phyloP scores from a whole-genome alignment of 1,139 yeast genomes.

The Sugiyamaella grinbergsii region DNA sequence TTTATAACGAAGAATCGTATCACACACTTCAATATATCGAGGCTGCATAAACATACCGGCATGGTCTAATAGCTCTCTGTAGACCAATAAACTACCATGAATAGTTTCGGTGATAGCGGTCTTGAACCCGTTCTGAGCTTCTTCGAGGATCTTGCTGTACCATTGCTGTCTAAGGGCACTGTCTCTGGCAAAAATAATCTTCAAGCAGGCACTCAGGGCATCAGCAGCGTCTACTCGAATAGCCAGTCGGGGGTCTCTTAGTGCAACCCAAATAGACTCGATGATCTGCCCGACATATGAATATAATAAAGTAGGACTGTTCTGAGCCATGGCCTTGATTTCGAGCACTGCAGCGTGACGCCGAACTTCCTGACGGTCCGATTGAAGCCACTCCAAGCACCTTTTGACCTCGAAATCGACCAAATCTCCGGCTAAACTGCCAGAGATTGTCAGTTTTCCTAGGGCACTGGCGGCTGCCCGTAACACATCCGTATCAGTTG shows the following conservation, averaged over 20 bases:
- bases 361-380: constrained; percentile 78
- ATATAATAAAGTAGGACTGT: constrained; percentile 82
- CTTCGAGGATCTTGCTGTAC: constrained; percentile 71
- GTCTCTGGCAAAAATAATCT: constrained; percentile 79
- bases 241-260: constrained; percentile 72
- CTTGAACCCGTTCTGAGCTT: constrained; percentile 54
- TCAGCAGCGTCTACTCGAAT: constrained; percentile 84
- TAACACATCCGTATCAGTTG: constrained; percentile 83
- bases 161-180: constrained; percentile 68
- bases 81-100: constrained; percentile 84
- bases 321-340: constrained; percentile 78
- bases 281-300: constrained; percentile 76
- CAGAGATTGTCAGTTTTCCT: constrained; percentile 86
- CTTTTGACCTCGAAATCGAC: constrained; percentile 90
- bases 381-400: constrained; percentile 87
- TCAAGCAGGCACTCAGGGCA: constrained; percentile 74
- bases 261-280: constrained; percentile 83
- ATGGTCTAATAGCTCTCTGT: constrained; percentile 70
- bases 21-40: constrained; percentile 76
- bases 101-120: constrained; percentile 63
- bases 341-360: constrained; percentile 90
- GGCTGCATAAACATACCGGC: constrained; percentile 70
- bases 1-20: constrained; percentile 69
- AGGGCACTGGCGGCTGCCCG: constrained; percentile 80
- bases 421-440: constrained; percentile 84